These are phyloP conservation scores for Colletotrichum orchidophilum DNA, from an alignment of 2,329 filamentous ascomycete species.

Conservation along the genomic window DNA sequence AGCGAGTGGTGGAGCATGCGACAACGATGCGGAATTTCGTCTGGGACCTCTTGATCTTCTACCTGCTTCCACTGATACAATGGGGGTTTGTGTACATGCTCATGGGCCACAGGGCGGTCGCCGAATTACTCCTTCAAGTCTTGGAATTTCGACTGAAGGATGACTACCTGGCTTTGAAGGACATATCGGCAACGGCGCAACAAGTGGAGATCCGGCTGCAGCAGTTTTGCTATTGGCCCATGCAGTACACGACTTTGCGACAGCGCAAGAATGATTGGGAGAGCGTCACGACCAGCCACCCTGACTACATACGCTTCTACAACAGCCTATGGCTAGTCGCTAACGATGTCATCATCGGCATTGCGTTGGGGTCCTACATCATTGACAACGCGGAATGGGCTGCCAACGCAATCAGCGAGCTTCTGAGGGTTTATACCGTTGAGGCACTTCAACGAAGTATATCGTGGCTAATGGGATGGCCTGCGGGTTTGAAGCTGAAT, in stretches of 20 bases:
- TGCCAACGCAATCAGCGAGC: slow-evolving; percentile 78
- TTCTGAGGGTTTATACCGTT: slow-evolving; percentile 85
- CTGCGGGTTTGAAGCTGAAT: slow-evolving; percentile 94
- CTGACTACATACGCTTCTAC: slow-evolving; percentile 98
- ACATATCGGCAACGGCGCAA: slow-evolving; percentile 95
- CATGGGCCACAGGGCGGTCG: slow-evolving; percentile 80
- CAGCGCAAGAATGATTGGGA: slow-evolving; percentile 92
- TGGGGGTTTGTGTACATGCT: slow-evolving; percentile 79
- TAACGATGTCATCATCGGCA: slow-evolving; percentile 98
- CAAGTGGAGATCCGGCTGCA: slow-evolving; percentile 97
- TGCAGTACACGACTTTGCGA: slow-evolving; percentile 93
- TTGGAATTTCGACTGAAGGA: slow-evolving; percentile 87
- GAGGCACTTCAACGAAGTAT: slow-evolving; percentile 90
- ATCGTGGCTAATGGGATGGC: slow-evolving; percentile 94
- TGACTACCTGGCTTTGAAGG: slow-evolving; percentile 86
- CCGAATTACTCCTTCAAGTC: slow-evolving; percentile 80
- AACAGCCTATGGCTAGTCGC: slow-evolving; percentile 98
- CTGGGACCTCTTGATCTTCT: slow-evolving; percentile 76
- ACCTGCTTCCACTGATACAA: slow-evolving; percentile 81
- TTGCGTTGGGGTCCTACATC: slow-evolving; percentile 94
- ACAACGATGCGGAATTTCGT: slow-evolving; percentile 84
- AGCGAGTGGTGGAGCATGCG: slow-evolving; percentile 93
- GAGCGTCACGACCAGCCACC: slow-evolving; percentile 93
- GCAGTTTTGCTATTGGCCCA: slow-evolving; percentile 99
- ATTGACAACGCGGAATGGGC: slow-evolving; percentile 93